Conservation (phyloP, 306 rosid species). For the Rosa persica region DNA sequence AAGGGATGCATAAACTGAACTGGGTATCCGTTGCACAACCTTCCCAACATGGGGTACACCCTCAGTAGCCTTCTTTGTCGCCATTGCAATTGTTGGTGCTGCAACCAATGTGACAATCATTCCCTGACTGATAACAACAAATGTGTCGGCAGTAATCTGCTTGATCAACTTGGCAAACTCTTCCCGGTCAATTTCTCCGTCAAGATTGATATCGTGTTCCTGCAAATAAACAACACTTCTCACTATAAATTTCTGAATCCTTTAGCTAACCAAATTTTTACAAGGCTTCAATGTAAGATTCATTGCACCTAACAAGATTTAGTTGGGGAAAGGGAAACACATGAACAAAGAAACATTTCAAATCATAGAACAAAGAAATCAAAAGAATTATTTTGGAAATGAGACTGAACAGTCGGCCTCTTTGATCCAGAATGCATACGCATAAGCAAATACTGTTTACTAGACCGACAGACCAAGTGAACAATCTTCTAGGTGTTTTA, state of each 20-base stretch:
- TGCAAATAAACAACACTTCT: slow-evolving; percentile 28
- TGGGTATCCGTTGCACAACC: slow-evolving; percentile 66
- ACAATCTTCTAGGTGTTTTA: neutral
- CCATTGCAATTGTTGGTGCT: slow-evolving; percentile 80
- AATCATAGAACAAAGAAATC: neutral
- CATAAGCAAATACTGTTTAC: neutral
- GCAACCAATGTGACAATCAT: slow-evolving; percentile 67
- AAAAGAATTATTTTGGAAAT: neutral
- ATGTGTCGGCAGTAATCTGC: slow-evolving; percentile 54
- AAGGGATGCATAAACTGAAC: slow-evolving; percentile 68
- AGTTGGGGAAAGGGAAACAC: neutral
- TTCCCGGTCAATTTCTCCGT: slow-evolving; percentile 52
- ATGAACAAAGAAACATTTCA: neutral
- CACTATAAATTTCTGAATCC: neutral
- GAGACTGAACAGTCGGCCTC: neutral
- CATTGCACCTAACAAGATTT: neutral
- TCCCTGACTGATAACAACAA: slow-evolving; percentile 55
- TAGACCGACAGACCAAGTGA: too few species aligned
- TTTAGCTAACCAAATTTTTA: neutral
- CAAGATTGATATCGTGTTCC: slow-evolving; percentile 56
- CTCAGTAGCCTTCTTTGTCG: slow-evolving; percentile 83
- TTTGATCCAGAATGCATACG: neutral
- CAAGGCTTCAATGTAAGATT: neutral
- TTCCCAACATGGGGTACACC: slow-evolving; percentile 83
- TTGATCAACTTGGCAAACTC: slow-evolving; percentile 60